These are phyloP conservation scores for Coemansia sp. DNA, from an alignment of 192 early-diverging fungal species.

Conservation along the genomic window DNA sequence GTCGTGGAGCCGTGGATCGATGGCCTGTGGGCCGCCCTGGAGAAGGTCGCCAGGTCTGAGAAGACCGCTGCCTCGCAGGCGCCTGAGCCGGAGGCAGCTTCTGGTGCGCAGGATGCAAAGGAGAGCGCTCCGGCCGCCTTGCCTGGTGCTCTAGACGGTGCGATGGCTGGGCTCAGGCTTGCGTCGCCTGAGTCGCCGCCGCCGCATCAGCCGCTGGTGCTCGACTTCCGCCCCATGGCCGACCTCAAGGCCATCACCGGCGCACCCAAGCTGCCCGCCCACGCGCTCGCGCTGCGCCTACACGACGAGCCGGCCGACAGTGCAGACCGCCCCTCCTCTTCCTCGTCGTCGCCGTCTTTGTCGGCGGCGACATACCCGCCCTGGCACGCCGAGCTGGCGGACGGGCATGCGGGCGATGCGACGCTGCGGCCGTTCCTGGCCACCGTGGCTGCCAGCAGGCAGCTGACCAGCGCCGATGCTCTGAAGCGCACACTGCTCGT, in stretches of 20 bases:
- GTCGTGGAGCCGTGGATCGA: conserved; percentile 91
- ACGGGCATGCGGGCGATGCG: background rate
- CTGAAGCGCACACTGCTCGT: conserved; percentile 68
- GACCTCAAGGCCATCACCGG: conserved; percentile 32
- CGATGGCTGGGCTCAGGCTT: too few relatives aligned
- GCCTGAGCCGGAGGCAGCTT: background rate
- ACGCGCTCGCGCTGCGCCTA: conserved; percentile 9
- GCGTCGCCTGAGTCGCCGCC: too few relatives aligned
- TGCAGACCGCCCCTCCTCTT: background rate
- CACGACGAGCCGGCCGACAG: background rate
- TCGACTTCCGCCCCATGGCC: conserved; percentile 37
- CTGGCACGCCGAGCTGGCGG: conserved; percentile 16
- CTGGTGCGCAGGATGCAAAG: background rate
- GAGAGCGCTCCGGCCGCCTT: background rate
- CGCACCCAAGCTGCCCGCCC: conserved; percentile 22
- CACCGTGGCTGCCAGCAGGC: conserved; percentile 52
- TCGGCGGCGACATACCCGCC: conserved; percentile 16
- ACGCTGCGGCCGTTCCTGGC: conserved; percentile 48
- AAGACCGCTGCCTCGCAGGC: background rate
- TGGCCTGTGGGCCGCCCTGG: conserved; percentile 71
- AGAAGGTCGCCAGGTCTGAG: conserved; percentile 23
- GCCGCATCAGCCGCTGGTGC: conserved; percentile 30
- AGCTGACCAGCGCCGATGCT: conserved; percentile 62
- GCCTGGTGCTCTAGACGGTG: too few relatives aligned
- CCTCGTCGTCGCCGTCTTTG: too few relatives aligned